phyloP scores from a whole-genome alignment of 306 rosid genomes.

The Quercus mongolica region DNA sequence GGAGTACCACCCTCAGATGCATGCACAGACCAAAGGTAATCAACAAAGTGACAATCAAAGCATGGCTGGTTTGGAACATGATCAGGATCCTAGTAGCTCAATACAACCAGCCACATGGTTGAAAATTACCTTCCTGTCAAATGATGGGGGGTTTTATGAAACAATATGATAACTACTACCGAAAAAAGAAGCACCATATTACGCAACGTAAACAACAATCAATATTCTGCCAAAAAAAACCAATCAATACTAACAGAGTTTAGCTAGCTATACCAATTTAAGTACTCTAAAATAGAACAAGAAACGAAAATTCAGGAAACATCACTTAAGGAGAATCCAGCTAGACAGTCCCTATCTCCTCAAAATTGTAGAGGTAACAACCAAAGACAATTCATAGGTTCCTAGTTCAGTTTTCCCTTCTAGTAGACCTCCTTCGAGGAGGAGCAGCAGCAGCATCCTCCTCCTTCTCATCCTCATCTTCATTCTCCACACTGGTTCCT shows the following conservation, averaged over 20 bases:
- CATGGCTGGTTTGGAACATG: neutral
- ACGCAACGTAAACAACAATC: neutral
- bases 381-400: neutral
- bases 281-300: neutral
- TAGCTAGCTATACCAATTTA: neutral
- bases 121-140: too few relatives aligned
- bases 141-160: too few relatives aligned
- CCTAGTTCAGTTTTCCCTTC: slow-evolving; percentile 53
- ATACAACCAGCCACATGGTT: too few relatives aligned
- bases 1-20: neutral
- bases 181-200: neutral
- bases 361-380: neutral
- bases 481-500: slow-evolving; percentile 45
- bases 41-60: neutral
- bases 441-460: slow-evolving; percentile 23
- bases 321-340: neutral
- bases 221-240: too few relatives aligned
- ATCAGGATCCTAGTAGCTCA: too few relatives aligned
- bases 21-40: neutral
- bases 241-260: neutral
- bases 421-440: slow-evolving; percentile 57
- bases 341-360: neutral
- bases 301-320: neutral
- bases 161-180: too few relatives aligned
- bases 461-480: slow-evolving; percentile 40